Conservation (phyloP, 306 rosid genomes). For the Medicago truncatula region DNA sequence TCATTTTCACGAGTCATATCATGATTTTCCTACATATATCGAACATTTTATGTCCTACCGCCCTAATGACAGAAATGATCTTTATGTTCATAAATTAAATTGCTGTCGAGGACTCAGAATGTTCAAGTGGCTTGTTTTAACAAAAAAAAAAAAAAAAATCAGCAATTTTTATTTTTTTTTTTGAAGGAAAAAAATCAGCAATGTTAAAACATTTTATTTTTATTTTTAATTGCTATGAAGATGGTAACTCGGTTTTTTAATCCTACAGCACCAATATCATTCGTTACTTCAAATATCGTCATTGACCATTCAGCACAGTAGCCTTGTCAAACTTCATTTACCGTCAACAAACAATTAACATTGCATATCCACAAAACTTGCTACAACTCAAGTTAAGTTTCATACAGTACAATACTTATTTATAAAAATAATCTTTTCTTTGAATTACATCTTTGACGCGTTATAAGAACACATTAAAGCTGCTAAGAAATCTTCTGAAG, state of each 20-base stretch:
- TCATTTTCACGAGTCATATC: too few species aligned
- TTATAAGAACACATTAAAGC: constrained; percentile 51
- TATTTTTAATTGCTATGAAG: background rate
- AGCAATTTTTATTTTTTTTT: background rate
- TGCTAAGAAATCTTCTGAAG: constrained; percentile 46
- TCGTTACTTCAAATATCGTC: too few species aligned
- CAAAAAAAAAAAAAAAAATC: too few species aligned
- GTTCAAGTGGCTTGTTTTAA: background rate
- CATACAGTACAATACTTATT: constrained; percentile 35
- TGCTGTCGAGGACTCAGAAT: constrained; percentile 8
- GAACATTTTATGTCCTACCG: too few species aligned
- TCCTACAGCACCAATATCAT: background rate
- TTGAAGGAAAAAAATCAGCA: too few species aligned
- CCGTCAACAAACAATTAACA: constrained; percentile 31
- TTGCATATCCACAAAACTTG: constrained; percentile 33
- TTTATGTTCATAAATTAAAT: constrained; percentile 24
- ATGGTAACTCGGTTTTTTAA: background rate
- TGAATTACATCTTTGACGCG: constrained; percentile 41
- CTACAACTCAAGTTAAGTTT: constrained; percentile 47
- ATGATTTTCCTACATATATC: too few species aligned
- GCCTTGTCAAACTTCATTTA: constrained; percentile 40
- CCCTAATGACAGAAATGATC: background rate
- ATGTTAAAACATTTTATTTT: background rate
- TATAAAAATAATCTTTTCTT: constrained; percentile 36
- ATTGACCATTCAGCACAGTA: background rate